These are phyloP conservation scores for Eutrema salsugineum DNA, from an alignment of 441 rosid species.

Conservation along the genomic window DNA sequence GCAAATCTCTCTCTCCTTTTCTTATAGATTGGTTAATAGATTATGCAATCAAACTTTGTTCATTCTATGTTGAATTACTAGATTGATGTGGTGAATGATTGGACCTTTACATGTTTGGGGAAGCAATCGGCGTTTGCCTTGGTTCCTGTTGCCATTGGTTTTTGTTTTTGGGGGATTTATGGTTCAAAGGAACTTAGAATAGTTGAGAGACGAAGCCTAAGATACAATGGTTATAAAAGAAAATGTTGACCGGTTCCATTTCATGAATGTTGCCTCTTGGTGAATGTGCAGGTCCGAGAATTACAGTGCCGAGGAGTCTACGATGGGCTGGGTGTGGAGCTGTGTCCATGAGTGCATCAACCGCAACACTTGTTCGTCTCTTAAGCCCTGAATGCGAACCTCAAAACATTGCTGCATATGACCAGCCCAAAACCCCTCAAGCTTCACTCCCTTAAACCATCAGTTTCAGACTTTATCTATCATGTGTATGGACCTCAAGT, in stretches of 20 bases:
- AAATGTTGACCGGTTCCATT: neutral
- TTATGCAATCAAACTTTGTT: neutral
- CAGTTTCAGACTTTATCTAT: neutral
- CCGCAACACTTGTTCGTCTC: constrained; percentile 73
- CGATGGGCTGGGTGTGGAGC: constrained; percentile 97
- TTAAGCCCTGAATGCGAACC: constrained; percentile 94
- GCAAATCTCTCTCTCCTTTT: neutral
- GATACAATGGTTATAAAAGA: neutral
- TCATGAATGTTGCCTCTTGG: neutral
- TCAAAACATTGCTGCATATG: constrained; percentile 91
- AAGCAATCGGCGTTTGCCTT: neutral
- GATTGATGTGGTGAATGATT: neutral
- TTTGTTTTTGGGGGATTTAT: neutral
- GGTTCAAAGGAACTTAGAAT: neutral
- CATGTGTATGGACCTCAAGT: neutral
- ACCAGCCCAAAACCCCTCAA: constrained; percentile 27
- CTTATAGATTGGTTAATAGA: neutral
- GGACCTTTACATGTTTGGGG: neutral
- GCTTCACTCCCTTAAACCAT: constrained; percentile 19
- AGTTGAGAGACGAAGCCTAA: neutral
- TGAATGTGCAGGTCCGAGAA: constrained; percentile 68
- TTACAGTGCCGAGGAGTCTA: constrained; percentile 76
- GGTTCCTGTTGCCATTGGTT: neutral
- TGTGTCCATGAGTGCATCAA: constrained; percentile 54
- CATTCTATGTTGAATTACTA: neutral